These are phyloP conservation scores for Beauveria caledonica DNA, from an alignment of 2,329 filamentous ascomycete genomes.

Conservation along the genomic window DNA sequence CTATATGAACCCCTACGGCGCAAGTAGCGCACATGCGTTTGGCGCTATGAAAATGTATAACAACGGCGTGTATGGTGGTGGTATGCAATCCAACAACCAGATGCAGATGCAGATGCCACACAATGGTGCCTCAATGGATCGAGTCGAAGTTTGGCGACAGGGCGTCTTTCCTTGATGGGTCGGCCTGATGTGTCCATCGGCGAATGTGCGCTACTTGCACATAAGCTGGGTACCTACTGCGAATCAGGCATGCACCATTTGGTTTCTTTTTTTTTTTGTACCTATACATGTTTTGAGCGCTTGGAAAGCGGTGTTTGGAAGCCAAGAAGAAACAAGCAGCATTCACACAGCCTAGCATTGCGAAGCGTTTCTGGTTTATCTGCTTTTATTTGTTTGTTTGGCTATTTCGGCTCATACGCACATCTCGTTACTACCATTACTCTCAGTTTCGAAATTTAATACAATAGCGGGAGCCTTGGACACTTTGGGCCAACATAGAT, in stretches of 20 bases:
- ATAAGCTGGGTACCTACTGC: not conserved
- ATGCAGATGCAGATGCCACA: slow-evolving; percentile 15
- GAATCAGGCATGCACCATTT: not conserved
- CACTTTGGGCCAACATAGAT: not conserved
- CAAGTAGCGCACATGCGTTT: not conserved
- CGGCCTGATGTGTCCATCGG: not conserved
- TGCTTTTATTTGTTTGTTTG: not conserved
- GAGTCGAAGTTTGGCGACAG: slow-evolving; percentile 36
- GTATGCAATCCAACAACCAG: slow-evolving; percentile 20
- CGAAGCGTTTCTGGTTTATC: slow-evolving; percentile 11
- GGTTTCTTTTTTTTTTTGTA: not conserved
- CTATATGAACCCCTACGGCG: slow-evolving; percentile 11
- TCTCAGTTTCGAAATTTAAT: slow-evolving; percentile 4
- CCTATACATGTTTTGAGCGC: not conserved
- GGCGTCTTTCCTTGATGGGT: slow-evolving; percentile 26
- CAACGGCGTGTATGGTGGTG: slow-evolving; percentile 13
- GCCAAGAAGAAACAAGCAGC: not conserved
- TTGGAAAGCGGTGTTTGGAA: not conserved
- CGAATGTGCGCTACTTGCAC: not conserved
- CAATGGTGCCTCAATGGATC: slow-evolving; percentile 23
- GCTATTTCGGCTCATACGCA: not conserved
- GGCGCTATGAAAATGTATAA: slow-evolving; percentile 3
- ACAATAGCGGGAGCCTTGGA: not conserved
- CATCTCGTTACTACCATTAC: not conserved
- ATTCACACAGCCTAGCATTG: slow-evolving; percentile 11